Conservation (phyloP, 805 yeast species). For the Spathaspora girioi region DNA sequence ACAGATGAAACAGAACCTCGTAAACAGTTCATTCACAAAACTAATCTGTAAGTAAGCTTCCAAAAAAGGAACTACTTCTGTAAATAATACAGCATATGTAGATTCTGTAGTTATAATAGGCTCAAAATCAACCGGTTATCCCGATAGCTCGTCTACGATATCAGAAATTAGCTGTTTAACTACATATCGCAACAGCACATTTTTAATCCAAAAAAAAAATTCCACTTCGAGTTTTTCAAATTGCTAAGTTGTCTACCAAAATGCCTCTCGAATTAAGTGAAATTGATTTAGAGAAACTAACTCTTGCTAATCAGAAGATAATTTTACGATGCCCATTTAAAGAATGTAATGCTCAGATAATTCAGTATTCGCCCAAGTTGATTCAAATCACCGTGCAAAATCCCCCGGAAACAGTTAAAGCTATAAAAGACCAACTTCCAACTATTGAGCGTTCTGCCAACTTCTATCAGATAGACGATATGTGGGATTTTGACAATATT, state of each 20-base stretch:
- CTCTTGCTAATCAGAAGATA: neutral
- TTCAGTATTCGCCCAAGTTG: constrained; percentile 2
- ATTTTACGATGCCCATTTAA: constrained; percentile 18
- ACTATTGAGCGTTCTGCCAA: constrained; percentile 5
- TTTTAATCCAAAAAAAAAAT: neutral
- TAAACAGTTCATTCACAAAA: too few relatives aligned
- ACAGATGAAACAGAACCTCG: too few relatives aligned
- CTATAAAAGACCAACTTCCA: constrained; percentile 2
- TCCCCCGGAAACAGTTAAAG: constrained; percentile 28
- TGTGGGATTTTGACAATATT: constrained; percentile 78
- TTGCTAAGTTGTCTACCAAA: neutral
- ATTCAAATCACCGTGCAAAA: constrained; percentile 11
- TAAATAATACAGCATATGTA: too few relatives aligned
- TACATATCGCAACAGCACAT: too few relatives aligned
- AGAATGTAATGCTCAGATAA: constrained; percentile 16
- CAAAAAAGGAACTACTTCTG: too few relatives aligned
- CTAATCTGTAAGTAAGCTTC: too few relatives aligned
- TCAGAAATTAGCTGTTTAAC: too few relatives aligned
- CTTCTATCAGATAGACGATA: constrained; percentile 50
- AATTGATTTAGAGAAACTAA: neutral
- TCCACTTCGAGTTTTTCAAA: neutral
- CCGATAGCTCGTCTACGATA: too few relatives aligned
- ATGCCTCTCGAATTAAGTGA: constrained; percentile 5
- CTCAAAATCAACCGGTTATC: too few relatives aligned
- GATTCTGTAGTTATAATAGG: too few relatives aligned